Conservation (phyloP, 768 basidiomycete genomes). For the Tremella fuciformis region DNA sequence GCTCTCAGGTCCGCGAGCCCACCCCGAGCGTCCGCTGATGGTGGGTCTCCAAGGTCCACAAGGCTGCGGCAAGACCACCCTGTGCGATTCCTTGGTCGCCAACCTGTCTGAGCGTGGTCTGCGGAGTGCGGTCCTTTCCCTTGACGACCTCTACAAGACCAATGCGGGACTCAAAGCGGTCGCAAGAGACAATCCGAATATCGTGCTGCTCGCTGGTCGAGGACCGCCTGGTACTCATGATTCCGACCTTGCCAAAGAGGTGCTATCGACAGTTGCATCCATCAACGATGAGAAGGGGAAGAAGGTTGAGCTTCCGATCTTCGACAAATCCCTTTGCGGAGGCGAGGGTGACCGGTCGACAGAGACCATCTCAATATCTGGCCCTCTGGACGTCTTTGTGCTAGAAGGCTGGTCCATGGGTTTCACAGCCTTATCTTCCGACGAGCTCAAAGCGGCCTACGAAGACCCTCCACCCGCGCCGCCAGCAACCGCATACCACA, state of each 20-base stretch:
- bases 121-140: conserved; percentile 45
- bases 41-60: conserved; percentile 90
- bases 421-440: conserved; percentile 20
- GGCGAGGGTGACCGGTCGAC: conserved; percentile 80
- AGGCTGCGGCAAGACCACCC: conserved; percentile 86
- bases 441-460: conserved; percentile 12
- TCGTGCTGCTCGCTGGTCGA: conserved; percentile 72
- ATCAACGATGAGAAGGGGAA: conserved; percentile 48
- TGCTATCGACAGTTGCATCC: conserved; percentile 59
- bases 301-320: conserved; percentile 58
- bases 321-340: conserved; percentile 76
- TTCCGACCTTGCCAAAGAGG: conserved; percentile 60
- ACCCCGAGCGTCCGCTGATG: conserved; percentile 61
- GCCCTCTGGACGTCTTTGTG: conserved; percentile 73
- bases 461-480: neutral
- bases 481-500: conserved; percentile 18
- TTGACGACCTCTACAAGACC: conserved; percentile 71
- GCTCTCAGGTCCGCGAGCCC: conserved; percentile 18
- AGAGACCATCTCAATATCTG: conserved; percentile 56
- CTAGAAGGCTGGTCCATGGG: conserved; percentile 97
- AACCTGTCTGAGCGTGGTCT: conserved; percentile 46
- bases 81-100: conserved; percentile 62
- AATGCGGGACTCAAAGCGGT: conserved; percentile 63
- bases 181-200: conserved; percentile 60
- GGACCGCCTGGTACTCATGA: conserved; percentile 95